Evolutionary conservation across 371 early-diverging fungal genomes (phyloP), one percentile per base, ranked within the genome.

Genomic region (Sporodiniella umbellata): DNA sequence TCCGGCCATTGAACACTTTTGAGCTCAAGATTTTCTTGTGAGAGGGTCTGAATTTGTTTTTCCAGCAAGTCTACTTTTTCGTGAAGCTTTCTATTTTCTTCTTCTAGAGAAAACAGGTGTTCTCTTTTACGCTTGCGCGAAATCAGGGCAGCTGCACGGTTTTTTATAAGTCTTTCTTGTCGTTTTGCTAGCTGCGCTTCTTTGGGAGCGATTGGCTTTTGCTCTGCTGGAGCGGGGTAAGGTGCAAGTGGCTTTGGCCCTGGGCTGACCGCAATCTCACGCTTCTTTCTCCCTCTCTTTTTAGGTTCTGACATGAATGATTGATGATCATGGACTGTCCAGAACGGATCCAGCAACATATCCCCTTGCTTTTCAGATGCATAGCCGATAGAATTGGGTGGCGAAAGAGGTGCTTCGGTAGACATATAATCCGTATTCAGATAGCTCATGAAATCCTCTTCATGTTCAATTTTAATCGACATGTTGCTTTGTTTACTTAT

Each of bases 51-150:
- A 22, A 80, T 66, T 17, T 62, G 54, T 24, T 62, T 62, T 58
- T 89, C 89, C 50, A 92, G 60, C 30, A 83, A 78, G 22, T 60
- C 54, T 0, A 93, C 79, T 14, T 83, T 62, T 12, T 56, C 58
- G 33, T 60, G 72, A 37, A 94, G 60, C 1, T 62, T 52, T 25
- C 66, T 66, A 57, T 93, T 94, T 42, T 86, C 81, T 8, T 75
- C 70, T 64, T 95, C 95, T n/a, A 95, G 74, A 11, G 75, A 64
- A 38, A 60, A 78, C 48, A 91, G 60, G 51, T 93, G 93, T 43
- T 95, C 93, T 31, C 94, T 82, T 70, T 92, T 90, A 42, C 93
- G 84, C 66, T 91, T 92, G 25, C 95, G 83, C 8, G 92, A 92
- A 43, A 89, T 68, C 33, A 92, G 69, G 2, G 95, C 95, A 0